Evolutionary conservation across 2,329 filamentous ascomycete species (phyloP).

Genomic region (Aspergillus amoenus): DNA sequence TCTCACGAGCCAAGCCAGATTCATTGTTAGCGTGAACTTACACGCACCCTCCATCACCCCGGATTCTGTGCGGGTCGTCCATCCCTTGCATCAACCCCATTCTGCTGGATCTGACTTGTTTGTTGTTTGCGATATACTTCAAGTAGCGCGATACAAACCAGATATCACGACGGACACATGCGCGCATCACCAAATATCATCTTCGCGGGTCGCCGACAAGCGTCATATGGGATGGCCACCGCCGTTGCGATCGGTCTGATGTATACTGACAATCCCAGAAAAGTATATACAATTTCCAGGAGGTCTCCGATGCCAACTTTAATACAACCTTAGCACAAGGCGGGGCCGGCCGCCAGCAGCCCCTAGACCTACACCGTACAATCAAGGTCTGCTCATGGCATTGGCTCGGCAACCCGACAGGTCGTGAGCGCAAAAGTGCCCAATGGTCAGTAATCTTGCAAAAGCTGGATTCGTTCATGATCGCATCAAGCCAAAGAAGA

Average conservation of each 20-base stretch:
- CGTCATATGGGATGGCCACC: too few species aligned
- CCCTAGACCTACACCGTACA: too few species aligned
- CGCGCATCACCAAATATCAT: background rate
- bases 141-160: background rate
- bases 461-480: too few species aligned
- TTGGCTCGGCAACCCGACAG: slow-evolving; percentile 1
- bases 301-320: slow-evolving; percentile 28
- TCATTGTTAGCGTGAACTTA: slow-evolving; percentile 24
- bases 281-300: slow-evolving; percentile 17
- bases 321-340: slow-evolving; percentile 17
- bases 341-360: slow-evolving; percentile 29
- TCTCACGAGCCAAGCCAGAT: background rate
- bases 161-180: background rate
- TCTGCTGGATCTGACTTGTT: slow-evolving; percentile 30
- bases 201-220: too few species aligned
- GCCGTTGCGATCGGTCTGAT: too few species aligned
- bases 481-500: too few species aligned
- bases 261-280: too few species aligned
- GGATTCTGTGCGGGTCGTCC: slow-evolving; percentile 29
- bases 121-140: background rate
- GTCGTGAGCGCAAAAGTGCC: too few species aligned
- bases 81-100: slow-evolving; percentile 16
- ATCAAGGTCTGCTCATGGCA: too few species aligned
- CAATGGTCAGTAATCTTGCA: too few species aligned
- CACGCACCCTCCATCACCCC: slow-evolving; percentile 36